These are phyloP conservation scores for Rhizopogon rudus DNA, from an alignment of 768 basidiomycete species.

Conservation along the genomic window DNA sequence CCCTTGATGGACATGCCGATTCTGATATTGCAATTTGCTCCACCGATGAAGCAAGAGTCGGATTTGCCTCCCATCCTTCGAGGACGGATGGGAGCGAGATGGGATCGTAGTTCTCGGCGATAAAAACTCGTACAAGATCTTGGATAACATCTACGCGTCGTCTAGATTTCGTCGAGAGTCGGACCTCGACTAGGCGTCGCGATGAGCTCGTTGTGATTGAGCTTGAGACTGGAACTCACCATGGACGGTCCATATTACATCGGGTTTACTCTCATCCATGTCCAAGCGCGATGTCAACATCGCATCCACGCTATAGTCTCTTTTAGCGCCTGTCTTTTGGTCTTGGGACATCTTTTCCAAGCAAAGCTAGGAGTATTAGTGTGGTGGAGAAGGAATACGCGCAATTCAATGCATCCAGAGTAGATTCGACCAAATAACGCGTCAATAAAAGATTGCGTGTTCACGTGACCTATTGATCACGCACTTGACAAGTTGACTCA, in stretches of 20 bases:
- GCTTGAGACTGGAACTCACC: constrained; percentile 31
- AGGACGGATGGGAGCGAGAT: constrained; percentile 68
- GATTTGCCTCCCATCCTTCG: constrained; percentile 74
- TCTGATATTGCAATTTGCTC: constrained; percentile 75
- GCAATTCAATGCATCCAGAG: constrained; percentile 6
- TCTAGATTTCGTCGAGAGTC: constrained; percentile 61
- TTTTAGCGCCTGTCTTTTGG: not conserved
- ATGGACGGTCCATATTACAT: constrained; percentile 59
- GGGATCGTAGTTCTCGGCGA: constrained; percentile 53
- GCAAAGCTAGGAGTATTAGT: not conserved
- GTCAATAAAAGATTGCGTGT: constrained; percentile 31
- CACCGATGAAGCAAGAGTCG: constrained; percentile 66
- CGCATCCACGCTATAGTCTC: not conserved
- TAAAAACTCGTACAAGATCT: constrained; percentile 52
- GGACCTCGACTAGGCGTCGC: constrained; percentile 67
- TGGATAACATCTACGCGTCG: constrained; percentile 75
- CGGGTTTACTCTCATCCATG: not conserved
- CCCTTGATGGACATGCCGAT: constrained; percentile 52
- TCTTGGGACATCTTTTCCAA: not conserved
- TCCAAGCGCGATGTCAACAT: not conserved
- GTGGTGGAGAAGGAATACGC: constrained; percentile 8
- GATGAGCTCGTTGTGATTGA: not conserved
- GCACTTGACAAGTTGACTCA: not conserved
- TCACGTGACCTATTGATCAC: constrained; percentile 26
- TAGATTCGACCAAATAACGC: constrained; percentile 40